Base-by-base conservation (phyloP, 768 basidiomycete species). In the Hypholoma sublateritium region DNA sequence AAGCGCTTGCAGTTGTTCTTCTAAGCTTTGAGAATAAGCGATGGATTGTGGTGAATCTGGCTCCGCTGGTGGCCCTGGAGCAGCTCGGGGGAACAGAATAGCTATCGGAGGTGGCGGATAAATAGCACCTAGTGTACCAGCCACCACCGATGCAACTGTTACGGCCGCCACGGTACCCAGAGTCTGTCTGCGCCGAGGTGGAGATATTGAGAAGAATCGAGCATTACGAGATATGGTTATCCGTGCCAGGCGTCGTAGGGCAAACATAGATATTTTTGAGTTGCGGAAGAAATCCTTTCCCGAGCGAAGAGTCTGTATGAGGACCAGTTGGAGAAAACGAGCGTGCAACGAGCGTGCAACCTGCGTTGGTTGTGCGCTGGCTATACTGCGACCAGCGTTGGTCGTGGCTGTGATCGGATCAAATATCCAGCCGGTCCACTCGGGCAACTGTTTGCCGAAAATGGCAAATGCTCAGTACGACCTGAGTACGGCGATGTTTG, bases 11-110 rank as follows among this genome's bases (percentile, higher is more conserved):
- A 98, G 75, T 41, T 80, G 71, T 16, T 75, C 67, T 67, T 98
- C 96, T 50, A 97, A 76, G 5, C 72, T 69, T 16, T 76, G 76
- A 4, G 80, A 80, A 64, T 88, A 81, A 2, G 78, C 79, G 36
- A 80, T 69, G 0, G 88, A 85, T 58, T 85, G 83, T 1, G 75
- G 78, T 3, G 86, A 84, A 57, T 80, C 78, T 12, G 75, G 78
- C 58, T 81, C 77, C 16, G 70, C 35, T 28, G 79, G 77, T 0
- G 93, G 89, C 0, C 88, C 82, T 0, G 93, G 90, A 0, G 93
- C 89, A 0, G 82, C 76, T 9, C 89, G 80, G 2, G 95, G 94
- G 46, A 87, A 89, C 22, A 96, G 72, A 50, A 92, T 79, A 17
- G 85, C 77, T 36, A 88, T 66, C 24, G 88, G 68, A 0, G 80